These are phyloP conservation scores for Cylindrotheca fusiformis DNA, from an alignment of 108 stramenopile species.

Conservation along the genomic window DNA sequence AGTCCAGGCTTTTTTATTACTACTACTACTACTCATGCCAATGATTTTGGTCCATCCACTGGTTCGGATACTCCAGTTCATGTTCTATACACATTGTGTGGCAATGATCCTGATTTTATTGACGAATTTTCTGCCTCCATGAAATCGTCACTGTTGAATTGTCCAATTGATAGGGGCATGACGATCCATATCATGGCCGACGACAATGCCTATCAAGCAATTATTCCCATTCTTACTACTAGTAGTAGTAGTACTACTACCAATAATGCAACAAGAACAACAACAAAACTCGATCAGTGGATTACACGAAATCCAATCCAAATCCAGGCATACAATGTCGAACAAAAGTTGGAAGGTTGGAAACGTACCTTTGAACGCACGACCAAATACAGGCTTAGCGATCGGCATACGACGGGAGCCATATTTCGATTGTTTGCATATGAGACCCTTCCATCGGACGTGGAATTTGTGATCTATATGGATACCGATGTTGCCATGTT, in stretches of 20 bases:
- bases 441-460: background rate
- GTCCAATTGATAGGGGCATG: conserved; percentile 15
- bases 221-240: conserved; percentile 2
- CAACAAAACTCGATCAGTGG: background rate
- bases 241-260: no score
- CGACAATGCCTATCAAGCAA: conserved; percentile 9
- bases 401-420: conserved; percentile 14
- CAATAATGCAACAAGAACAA: no score
- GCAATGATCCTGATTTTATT: conserved; percentile 15
- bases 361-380: background rate
- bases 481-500: conserved; percentile 20
- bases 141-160: conserved; percentile 18
- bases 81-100: conserved; percentile 12
- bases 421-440: conserved; percentile 22
- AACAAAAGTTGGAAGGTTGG: background rate
- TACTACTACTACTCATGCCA: no score
- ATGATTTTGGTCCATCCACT: no score
- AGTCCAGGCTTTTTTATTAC: no score
- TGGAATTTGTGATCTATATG: conserved; percentile 16
- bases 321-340: background rate
- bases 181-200: conserved; percentile 20
- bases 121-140: conserved; percentile 23
- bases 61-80: no score
- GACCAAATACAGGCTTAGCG: conserved; percentile 5
- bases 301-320: background rate